Evolutionary conservation across 768 basidiomycete species (phyloP), one percentile per base, ranked within the genome.

Genomic region (Clitopilus passeckerianus): DNA sequence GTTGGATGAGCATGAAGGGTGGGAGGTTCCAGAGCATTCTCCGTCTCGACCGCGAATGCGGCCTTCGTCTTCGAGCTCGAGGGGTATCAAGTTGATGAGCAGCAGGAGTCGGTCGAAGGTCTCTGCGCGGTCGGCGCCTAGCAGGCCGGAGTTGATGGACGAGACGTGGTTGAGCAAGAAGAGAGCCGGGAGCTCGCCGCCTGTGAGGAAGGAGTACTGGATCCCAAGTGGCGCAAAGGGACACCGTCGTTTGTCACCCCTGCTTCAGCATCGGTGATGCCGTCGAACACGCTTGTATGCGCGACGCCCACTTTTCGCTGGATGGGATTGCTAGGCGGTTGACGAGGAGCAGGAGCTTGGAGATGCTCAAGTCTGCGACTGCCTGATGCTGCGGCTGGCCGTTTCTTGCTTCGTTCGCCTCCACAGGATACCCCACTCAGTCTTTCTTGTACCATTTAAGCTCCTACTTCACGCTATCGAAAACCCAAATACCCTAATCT

Each of bases 111-210:
- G 22, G 16, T 50, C 46, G n/a, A 50, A 50, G 22, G 46, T 22
- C 15, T 18, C 18, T 23, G 16, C 46, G 46, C 12, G 46, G 46
- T 50, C 46, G 5, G 46, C 46, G 18, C 46, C 46, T 20, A n/a
- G 46, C 9, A 50, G 46, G 20, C 46, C 46, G 5, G 46, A 23
- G 16, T 23, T 50, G 16, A 50, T 50, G 46, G 46, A 50, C 18
- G 46, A 50, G 46, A 57, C 59, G 34, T 35, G 57, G 44, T 44
- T 41, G 33, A 23, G 15, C 22, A 41, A 30, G 16, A 58, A 60
- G 37, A 46, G 27, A 16, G 10, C 30, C 10, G 53, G 23, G 12
- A 57, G 59, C 34, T 60, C 44, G 23, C 55, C 59, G 14, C 59
- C 59, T 27, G 34, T 34, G 35, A 23, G 37, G 53, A 33, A 50